phyloP scores from a whole-genome alignment of 2,329 filamentous ascomycete genomes.

The Hysterium pulicare region DNA sequence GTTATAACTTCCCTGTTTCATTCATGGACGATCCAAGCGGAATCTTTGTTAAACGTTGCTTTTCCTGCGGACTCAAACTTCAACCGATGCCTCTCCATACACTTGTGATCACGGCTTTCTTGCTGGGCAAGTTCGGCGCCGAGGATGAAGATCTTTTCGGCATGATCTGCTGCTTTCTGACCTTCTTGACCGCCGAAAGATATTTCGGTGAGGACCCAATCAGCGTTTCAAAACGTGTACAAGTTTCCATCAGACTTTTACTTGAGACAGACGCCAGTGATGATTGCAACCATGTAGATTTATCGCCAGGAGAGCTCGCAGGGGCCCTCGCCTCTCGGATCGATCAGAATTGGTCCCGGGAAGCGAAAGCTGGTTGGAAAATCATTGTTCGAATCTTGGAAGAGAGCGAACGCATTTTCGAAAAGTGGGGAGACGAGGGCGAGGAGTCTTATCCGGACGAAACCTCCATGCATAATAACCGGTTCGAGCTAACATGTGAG shows the following conservation, averaged over 20 bases:
- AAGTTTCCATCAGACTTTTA: slow-evolving; percentile 16
- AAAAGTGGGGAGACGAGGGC: no score
- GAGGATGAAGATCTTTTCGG: slow-evolving; percentile 41
- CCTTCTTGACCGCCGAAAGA: slow-evolving; percentile 23
- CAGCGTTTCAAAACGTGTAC: slow-evolving; percentile 19
- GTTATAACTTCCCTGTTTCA: not conserved
- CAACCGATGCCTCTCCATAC: slow-evolving; percentile 34
- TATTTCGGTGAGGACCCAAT: slow-evolving; percentile 4
- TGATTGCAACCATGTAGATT: slow-evolving; percentile 19
- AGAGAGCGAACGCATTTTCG: not conserved
- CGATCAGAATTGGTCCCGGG: not conserved
- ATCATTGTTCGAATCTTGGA: not conserved
- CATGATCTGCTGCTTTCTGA: slow-evolving; percentile 35
- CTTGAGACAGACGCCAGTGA: slow-evolving; percentile 4
- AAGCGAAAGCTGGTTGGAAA: not conserved
- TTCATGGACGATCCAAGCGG: slow-evolving; percentile 20
- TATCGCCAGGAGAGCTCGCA: slow-evolving; percentile 20
- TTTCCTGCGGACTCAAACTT: slow-evolving; percentile 30
- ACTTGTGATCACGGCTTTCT: slow-evolving; percentile 34
- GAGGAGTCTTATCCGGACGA: no score
- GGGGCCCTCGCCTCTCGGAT: slow-evolving; percentile 5
- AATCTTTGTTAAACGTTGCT: slow-evolving; percentile 23
- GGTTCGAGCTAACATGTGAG: not conserved
- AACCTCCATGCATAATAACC: not conserved
- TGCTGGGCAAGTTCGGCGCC: slow-evolving; percentile 29